These are phyloP conservation scores for Blastobotrys illinoisensis DNA, from an alignment of 1,139 yeast genomes.

Conservation along the genomic window DNA sequence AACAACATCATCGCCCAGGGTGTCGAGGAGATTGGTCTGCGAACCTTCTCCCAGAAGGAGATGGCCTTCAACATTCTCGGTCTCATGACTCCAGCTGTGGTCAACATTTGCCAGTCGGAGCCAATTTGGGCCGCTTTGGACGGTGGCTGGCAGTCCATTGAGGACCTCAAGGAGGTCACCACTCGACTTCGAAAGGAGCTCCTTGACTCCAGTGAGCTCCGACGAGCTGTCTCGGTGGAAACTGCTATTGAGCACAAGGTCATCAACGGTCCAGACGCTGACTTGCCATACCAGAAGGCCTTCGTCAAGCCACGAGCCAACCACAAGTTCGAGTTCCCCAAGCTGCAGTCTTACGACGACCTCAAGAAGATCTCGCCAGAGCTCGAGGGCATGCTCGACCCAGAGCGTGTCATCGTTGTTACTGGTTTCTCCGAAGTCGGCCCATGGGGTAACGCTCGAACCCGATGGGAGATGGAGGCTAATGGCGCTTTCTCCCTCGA, in stretches of 20 bases:
- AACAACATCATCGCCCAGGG: conserved; percentile 98
- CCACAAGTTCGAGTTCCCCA: conserved; percentile 91
- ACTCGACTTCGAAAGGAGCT: conserved; percentile 75
- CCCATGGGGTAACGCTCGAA: conserved; percentile 99
- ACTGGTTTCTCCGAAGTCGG: conserved; percentile 98
- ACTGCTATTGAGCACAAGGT: conserved; percentile 89
- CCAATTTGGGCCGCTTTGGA: conserved; percentile 98
- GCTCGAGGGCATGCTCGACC: conserved; percentile 85
- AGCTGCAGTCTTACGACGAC: conserved; percentile 68
- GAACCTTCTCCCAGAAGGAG: conserved; percentile 97
- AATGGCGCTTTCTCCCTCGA: conserved; percentile 92
- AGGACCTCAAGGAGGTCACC: conserved; percentile 86
- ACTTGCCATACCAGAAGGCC: conserved; percentile 74
- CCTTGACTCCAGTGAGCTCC: conserved; percentile 79
- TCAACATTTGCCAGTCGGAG: conserved; percentile 81
- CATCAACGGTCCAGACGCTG: conserved; percentile 85
- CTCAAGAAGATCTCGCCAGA: conserved; percentile 62
- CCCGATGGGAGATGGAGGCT: conserved; percentile 99
- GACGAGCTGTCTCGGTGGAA: conserved; percentile 94
- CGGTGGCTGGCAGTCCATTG: conserved; percentile 95
- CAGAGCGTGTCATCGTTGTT: conserved; percentile 85
- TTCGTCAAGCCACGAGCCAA: conserved; percentile 87
- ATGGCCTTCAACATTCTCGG: conserved; percentile 98
- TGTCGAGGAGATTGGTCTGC: conserved; percentile 89
- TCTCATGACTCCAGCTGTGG: conserved; percentile 80